These are phyloP conservation scores for Tylopilus sp. DNA, from an alignment of 768 basidiomycete species.

Conservation along the genomic window DNA sequence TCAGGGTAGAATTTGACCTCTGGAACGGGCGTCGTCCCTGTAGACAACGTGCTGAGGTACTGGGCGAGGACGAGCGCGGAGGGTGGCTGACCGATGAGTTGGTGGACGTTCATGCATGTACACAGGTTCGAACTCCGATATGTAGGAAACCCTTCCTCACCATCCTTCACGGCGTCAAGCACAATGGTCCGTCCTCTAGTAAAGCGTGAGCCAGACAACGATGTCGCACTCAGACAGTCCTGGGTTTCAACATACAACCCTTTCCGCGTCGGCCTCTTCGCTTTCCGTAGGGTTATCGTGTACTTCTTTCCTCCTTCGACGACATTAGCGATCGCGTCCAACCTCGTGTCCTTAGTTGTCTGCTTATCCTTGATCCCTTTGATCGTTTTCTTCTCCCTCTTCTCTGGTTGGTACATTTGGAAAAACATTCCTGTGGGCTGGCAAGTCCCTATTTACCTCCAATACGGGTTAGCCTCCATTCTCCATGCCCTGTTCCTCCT, in stretches of 20 bases:
- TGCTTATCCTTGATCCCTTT: constrained; percentile 62
- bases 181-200: constrained; percentile 20
- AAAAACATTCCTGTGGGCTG: constrained; percentile 66
- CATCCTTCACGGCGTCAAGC: constrained; percentile 3
- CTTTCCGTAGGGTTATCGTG: background rate
- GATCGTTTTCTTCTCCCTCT: constrained; percentile 53
- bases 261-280: background rate
- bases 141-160: constrained; percentile 1
- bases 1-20: constrained; percentile 81
- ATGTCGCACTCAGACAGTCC: background rate
- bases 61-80: constrained; percentile 41
- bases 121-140: constrained; percentile 22
- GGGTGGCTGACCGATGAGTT: constrained; percentile 53
- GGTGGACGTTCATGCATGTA: constrained; percentile 17
- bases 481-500: background rate
- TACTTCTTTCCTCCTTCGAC: constrained; percentile 11
- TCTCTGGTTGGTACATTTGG: constrained; percentile 76
- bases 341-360: constrained; percentile 62
- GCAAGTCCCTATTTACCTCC: constrained; percentile 64
- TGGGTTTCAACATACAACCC: background rate
- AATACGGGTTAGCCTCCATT: constrained; percentile 65
- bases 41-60: constrained; percentile 40
- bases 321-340: constrained; percentile 44
- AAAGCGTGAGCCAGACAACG: constrained; percentile 20
- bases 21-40: constrained; percentile 33